These are phyloP conservation scores for Boletus mariae DNA, from an alignment of 1,284 basidiomycete genomes.

Conservation along the genomic window DNA sequence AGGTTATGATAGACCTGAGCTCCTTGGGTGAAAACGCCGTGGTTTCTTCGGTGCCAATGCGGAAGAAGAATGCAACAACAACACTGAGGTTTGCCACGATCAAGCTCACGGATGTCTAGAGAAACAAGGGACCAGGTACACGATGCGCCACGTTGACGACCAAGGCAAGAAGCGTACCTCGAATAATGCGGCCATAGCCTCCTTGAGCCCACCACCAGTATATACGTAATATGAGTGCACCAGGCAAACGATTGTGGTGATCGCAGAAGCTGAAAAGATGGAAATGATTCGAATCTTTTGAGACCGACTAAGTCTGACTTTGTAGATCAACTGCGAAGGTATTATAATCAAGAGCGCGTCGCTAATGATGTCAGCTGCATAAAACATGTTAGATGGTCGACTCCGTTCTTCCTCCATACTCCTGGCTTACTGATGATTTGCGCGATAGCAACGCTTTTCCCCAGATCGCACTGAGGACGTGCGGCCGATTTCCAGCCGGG, in stretches of 20 bases:
- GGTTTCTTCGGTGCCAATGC: conserved; percentile 4
- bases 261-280: conserved; percentile 8
- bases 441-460: background rate
- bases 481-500: conserved; percentile 1
- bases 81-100: conserved; percentile 3
- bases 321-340: conserved; percentile 1
- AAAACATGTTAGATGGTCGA: background rate
- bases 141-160: background rate
- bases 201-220: background rate
- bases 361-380: conserved; percentile 4
- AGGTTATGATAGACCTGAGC: conserved; percentile 2
- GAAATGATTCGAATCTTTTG: conserved; percentile 7
- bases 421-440: conserved; percentile 4
- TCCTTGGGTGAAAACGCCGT: conserved; percentile 2
- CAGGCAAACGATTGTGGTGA: conserved; percentile 3
- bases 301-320: background rate
- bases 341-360: conserved; percentile 5
- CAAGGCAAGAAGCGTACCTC: background rate
- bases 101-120: conserved; percentile 2
- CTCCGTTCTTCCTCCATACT: background rate
- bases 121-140: background rate
- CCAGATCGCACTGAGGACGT: background rate
- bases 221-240: conserved; percentile 2
- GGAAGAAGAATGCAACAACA: conserved; percentile 1
- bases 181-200: background rate